phyloP scores from a whole-genome alignment of 257 asterid species.

The Fraxinus excelsior region DNA sequence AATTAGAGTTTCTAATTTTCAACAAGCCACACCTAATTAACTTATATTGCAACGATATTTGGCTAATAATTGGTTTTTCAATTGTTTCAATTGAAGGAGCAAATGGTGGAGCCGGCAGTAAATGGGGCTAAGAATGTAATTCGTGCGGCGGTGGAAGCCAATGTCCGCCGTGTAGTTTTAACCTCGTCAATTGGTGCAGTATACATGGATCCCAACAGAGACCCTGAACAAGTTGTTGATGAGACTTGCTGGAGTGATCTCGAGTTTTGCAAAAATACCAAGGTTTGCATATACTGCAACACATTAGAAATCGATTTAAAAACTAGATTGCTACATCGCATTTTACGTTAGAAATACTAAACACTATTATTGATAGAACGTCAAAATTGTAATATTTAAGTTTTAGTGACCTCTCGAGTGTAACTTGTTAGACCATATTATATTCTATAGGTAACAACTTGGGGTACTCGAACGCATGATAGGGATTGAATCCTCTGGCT shows the following conservation, averaged over 20 bases:
- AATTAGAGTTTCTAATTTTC: too few species aligned
- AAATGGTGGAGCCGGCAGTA: conserved; percentile 98
- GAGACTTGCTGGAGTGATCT: conserved; percentile 98
- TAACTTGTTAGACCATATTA: too few species aligned
- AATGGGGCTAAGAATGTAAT: conserved; percentile 75
- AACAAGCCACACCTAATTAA: background rate
- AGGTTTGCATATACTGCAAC: conserved; percentile 38
- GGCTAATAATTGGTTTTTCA: background rate
- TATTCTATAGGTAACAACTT: background rate
- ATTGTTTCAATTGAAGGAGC: conserved; percentile 52
- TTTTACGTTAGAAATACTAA: background rate
- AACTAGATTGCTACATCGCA: background rate
- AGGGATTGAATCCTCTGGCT: too few species aligned
- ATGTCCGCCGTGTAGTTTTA: conserved; percentile 75
- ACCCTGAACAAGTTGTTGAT: conserved; percentile 65
- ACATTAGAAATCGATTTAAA: too few species aligned
- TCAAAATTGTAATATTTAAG: too few species aligned
- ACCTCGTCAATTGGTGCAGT: conserved; percentile 91
- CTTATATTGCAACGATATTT: background rate
- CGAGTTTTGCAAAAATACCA: conserved; percentile 84
- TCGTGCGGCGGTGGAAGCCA: conserved; percentile 75
- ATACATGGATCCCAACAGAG: conserved; percentile 83
- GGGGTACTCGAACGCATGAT: too few species aligned
- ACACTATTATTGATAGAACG: too few species aligned
- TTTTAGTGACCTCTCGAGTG: too few species aligned